Evolutionary conservation across 1,284 basidiomycete species (phyloP).

Genomic region (Erythrobasidium hasegawianum): DNA sequence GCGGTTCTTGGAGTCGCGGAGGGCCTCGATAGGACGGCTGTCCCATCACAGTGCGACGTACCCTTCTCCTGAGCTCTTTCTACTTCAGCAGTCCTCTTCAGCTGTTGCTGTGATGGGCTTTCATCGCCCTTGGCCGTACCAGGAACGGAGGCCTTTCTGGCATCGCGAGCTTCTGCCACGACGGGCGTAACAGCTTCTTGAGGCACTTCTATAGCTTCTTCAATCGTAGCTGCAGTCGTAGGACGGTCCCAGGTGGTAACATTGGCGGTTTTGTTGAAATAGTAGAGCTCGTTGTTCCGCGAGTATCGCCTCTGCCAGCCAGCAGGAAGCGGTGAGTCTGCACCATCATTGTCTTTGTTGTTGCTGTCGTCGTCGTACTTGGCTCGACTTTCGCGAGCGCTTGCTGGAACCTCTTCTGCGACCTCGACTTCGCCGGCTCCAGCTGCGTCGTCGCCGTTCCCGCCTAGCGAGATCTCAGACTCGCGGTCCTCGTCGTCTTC

Average conservation of each 20-base stretch:
- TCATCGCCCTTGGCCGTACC: neutral
- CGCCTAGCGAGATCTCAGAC: constrained; percentile 25
- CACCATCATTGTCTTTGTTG: neutral
- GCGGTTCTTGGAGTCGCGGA: neutral
- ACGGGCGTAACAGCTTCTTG: neutral
- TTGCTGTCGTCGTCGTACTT: neutral
- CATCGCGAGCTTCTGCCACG: neutral
- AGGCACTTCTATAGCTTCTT: neutral
- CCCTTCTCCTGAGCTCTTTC: constrained; percentile 6
- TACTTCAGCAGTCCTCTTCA: neutral
- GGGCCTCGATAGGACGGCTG: neutral
- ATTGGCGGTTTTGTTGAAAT: constrained; percentile 15
- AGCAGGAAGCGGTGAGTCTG: constrained; percentile 8
- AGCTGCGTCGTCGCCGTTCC: constrained; percentile 6
- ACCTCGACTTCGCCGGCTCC: neutral
- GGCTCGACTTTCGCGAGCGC: neutral
- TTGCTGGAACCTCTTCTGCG: neutral
- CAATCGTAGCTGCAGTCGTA: neutral
- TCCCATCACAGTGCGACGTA: neutral
- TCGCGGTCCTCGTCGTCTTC: constrained; percentile 31
- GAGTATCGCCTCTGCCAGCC: constrained; percentile 27
- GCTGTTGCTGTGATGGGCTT: neutral
- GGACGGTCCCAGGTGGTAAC: constrained; percentile 21
- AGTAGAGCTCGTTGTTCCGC: constrained; percentile 26
- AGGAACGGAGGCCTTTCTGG: neutral